Conservation (phyloP, 345 rosid species). For the Linum lewisii region DNA sequence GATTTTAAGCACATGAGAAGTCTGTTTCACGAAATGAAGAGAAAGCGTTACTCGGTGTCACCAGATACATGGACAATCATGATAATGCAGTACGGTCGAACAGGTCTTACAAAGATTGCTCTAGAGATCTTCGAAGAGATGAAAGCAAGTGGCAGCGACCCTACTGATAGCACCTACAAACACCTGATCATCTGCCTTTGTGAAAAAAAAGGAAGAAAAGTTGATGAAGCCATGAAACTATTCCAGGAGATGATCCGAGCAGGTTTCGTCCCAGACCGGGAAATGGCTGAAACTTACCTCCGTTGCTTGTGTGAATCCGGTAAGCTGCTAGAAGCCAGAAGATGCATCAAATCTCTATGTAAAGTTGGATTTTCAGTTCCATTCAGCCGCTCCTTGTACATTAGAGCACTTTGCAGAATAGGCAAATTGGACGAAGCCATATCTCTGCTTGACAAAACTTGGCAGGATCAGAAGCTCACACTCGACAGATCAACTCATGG, state of each 20-base stretch:
- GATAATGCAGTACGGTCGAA: slow-evolving; percentile 80
- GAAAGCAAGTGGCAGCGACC: slow-evolving; percentile 41
- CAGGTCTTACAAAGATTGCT: slow-evolving; percentile 70
- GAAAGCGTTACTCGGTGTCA: slow-evolving; percentile 46
- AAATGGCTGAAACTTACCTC: slow-evolving; percentile 47
- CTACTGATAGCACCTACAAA: slow-evolving; percentile 55
- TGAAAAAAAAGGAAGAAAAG: slow-evolving; percentile 58
- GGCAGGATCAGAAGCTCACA: slow-evolving; percentile 24
- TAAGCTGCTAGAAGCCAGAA: slow-evolving; percentile 41
- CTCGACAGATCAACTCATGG: slow-evolving; percentile 45
- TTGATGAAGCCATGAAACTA: slow-evolving; percentile 44
- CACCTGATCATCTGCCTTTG: slow-evolving; percentile 60
- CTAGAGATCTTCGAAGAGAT: slow-evolving; percentile 54
- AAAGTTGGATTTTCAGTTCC: slow-evolving; percentile 47
- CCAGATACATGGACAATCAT: slow-evolving; percentile 79
- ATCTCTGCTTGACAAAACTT: slow-evolving; percentile 26
- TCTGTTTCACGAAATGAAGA: slow-evolving; percentile 70
- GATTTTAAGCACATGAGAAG: slow-evolving; percentile 76
- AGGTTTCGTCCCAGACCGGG: slow-evolving; percentile 51
- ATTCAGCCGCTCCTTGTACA: slow-evolving; percentile 43
- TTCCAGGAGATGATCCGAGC: slow-evolving; percentile 59
- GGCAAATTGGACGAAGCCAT: slow-evolving; percentile 63
- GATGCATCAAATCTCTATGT: slow-evolving; percentile 33
- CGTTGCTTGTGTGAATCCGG: slow-evolving; percentile 55
- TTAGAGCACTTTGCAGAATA: slow-evolving; percentile 67